phyloP scores from a whole-genome alignment of 306 rosid genomes.

The Prosopis cineraria region DNA sequence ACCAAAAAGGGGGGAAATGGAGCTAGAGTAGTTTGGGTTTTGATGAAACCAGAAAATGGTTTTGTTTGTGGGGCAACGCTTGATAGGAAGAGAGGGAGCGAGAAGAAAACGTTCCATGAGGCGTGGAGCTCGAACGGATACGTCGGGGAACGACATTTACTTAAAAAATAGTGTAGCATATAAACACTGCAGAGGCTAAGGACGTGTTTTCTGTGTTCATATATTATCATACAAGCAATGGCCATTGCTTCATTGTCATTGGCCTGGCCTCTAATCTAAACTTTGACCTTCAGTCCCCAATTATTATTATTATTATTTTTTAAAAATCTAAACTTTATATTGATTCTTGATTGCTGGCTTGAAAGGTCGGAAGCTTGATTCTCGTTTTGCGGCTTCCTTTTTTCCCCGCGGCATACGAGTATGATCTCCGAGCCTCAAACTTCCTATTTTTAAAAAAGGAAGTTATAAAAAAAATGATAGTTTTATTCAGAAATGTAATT shows the following conservation, averaged over 20 bases:
- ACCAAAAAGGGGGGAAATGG: conserved; percentile 38
- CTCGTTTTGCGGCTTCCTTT: too few relatives aligned
- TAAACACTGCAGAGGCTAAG: conserved; percentile 22
- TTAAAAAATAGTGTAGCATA: conserved; percentile 55
- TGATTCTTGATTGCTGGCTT: too few relatives aligned
- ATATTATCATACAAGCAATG: neutral
- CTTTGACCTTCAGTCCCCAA: neutral
- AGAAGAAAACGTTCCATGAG: conserved; percentile 55
- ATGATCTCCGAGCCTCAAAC: too few relatives aligned
- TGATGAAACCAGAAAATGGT: conserved; percentile 32
- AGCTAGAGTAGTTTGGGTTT: conserved; percentile 43
- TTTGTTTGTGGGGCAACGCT: conserved; percentile 45
- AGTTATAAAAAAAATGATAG: too few relatives aligned
- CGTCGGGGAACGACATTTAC: conserved; percentile 36
- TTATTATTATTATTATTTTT: too few relatives aligned
- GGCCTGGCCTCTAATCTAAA: neutral
- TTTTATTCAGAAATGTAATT: too few relatives aligned
- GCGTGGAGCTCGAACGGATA: conserved; percentile 54
- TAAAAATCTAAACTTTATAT: too few relatives aligned
- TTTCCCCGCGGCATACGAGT: too few relatives aligned
- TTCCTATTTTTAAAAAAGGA: too few relatives aligned
- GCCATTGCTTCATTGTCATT: neutral
- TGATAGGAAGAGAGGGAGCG: conserved; percentile 43
- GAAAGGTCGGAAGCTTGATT: too few relatives aligned
- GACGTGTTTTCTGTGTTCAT: neutral